Base-by-base conservation (phyloP, 2,329 filamentous ascomycete species). In the Magnaporthiopsis poae region DNA sequence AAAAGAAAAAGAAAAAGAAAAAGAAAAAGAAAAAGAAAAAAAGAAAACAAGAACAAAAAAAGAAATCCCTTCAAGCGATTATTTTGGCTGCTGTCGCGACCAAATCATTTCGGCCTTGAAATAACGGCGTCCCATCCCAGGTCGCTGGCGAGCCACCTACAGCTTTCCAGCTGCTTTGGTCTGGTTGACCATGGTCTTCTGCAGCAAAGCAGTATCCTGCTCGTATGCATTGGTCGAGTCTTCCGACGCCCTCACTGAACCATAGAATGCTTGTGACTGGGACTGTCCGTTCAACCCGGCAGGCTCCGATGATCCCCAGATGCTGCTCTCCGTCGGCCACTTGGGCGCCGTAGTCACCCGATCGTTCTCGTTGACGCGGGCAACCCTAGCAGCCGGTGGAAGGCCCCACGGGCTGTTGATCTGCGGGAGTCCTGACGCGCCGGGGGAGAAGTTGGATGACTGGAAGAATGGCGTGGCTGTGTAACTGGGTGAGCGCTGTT, bases 381-480 rank as follows among this genome's bases (percentile, higher is more conserved):
- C 18, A 27, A 13, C 7, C 31, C n/a, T 39, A 18, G 39, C 62
- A 36, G 67, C 65, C 35, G 56, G 61, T 2, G 72, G 70, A 31
- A 75, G 21, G 15, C 74, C 75, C 67, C 70, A 73, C 0, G 75
- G 72, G 66, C 74, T 75, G 65, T 77, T 74, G 39, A 77, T 73
- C 2, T 70, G 71, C 8, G 76, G 74, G 36, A 77, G 67, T 63
- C 72, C 74, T 18, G 75, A 75, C 12, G 67, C 68, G 15, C 67
- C 67, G 11, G 70, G 69, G 33, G 73, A 74, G n/a, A 73, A 72
- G 65, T 73, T 69, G 25, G 71, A 72, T 15, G 71, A 72, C 25
- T 73, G 73, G 27, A 73, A 71, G 29, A 65, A 65, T n/a, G 64
- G 59, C 2, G 56, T 35, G n/a, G 39, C 62, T 7, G 25, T 64